A percentile compares a stretch with the other conserved stretches of the same genome.
Conservation (phyloP, 163 green algal species). For the Scenedesmus sp. region DNA sequence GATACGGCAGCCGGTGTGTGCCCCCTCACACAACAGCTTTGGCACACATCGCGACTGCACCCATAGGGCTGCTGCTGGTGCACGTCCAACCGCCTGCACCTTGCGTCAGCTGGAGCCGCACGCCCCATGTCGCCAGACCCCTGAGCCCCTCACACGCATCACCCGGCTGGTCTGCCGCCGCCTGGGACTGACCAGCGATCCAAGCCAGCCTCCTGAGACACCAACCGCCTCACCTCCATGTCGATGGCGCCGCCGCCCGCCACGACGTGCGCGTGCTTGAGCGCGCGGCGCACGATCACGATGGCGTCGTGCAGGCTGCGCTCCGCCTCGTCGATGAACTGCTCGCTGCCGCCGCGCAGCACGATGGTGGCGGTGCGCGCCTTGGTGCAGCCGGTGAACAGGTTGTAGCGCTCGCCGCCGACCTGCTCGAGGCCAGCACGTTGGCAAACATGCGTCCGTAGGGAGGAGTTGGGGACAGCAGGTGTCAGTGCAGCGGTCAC, state of each 20-base stretch:
- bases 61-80: too few species aligned
- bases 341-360: conserved; percentile 91
- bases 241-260: conserved; percentile 97
- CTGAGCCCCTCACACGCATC: too few species aligned
- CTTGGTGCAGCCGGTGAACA: conserved; percentile 94
- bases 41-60: too few species aligned
- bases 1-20: too few species aligned
- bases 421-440: conserved; percentile 76
- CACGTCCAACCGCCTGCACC: too few species aligned
- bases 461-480: not conserved
- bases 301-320: conserved; percentile 98
- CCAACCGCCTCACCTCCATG: conserved; percentile 79
- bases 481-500: too few species aligned
- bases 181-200: too few species aligned
- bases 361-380: conserved; percentile 96
- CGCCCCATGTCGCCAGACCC: too few species aligned
- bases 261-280: conserved; percentile 96
- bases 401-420: conserved; percentile 97
- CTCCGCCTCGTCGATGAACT: conserved; percentile 98
- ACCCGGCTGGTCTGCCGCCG: too few species aligned
- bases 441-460: not conserved
- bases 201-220: not conserved
- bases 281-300: conserved; percentile 95
- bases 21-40: too few species aligned
- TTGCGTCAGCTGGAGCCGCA: too few species aligned